Base-by-base conservation (phyloP, 108 stramenopile genomes). In the Cylindrotheca fusiformis region DNA sequence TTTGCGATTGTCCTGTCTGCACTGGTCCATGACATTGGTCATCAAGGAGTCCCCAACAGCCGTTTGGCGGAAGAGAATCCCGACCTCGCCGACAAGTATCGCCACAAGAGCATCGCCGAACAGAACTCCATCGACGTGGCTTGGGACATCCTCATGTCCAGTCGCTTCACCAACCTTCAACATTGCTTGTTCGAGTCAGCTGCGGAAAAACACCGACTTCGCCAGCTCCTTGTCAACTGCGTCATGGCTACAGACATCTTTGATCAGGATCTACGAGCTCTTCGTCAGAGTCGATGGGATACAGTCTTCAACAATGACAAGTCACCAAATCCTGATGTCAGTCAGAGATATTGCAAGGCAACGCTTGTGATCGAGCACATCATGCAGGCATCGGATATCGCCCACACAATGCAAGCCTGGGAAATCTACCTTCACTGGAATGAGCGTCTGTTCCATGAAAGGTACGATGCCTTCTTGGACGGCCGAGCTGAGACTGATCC, bases 361-460 rank as follows among this genome's bases (percentile, higher is more conserved):
- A 73, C 79, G 2, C 17, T 72, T 14, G 77, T 80, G 0, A 66
- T 84, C 22, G 83, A 84, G n/a, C 71, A 77, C 23, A 60, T 84
- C 49, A 79, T 84, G 48, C 75, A 79, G 41, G 69, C 59, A 18
- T 69, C 79, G n/a, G 83, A 84, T 58, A 65, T 84, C 24, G 75
- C 77, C 2, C 82, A 83, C 57, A 83, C 82, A 0, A 83, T 83
- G 82, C 82, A 83, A 44, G 60, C 72, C 48, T 83, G 78, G 58
- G 58, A 61, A 33, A 64, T 80, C 23, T 83, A 79, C 44, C 68
- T 67, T 45, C 72, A 79, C 17, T 86, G 85, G 85, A 86, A 80
- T 55, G 67, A 77, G 36, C 72, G 69, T 32, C 55, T 82, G 1
- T 86, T 71, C 55, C 64, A 81, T 44, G 85, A 86, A 58, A 50